Conservation (phyloP, 2,329 filamentous ascomycete species). For the Dothistroma pini region DNA sequence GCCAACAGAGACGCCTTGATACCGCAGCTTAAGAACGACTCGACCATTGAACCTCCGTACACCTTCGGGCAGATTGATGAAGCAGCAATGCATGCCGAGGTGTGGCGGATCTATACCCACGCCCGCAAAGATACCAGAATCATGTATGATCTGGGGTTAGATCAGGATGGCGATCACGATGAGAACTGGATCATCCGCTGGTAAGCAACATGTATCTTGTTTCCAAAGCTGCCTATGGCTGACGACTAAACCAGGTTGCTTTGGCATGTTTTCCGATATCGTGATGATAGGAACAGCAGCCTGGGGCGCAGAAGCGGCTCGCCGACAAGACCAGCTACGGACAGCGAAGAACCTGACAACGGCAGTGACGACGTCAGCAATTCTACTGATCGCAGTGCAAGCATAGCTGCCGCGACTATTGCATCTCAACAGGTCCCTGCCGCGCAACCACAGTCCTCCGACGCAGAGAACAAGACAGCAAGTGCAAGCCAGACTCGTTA, state of each 20-base stretch:
- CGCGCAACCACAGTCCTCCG: neutral
- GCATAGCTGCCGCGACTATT: neutral
- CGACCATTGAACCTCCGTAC: conserved; percentile 18
- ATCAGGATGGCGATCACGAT: conserved; percentile 35
- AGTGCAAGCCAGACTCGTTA: conserved; percentile 3
- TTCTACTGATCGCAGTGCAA: neutral
- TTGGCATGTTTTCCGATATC: conserved; percentile 47
- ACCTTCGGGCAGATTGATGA: conserved; percentile 45
- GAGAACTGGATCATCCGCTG: conserved; percentile 48
- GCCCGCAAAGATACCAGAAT: conserved; percentile 37
- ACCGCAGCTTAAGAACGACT: conserved; percentile 11
- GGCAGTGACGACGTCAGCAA: neutral
- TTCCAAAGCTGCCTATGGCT: neutral
- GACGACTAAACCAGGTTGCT: neutral
- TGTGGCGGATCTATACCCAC: conserved; percentile 37
- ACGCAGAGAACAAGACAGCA: neutral
- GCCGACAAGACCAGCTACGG: neutral
- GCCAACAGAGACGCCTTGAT: conserved; percentile 28
- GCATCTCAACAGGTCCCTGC: neutral
- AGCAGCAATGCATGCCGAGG: conserved; percentile 42
- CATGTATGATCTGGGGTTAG: conserved; percentile 41
- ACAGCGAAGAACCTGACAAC: neutral
- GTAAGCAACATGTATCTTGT: conserved; percentile 19
- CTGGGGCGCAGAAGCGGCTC: neutral
- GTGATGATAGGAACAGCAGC: conserved; percentile 36